These are phyloP conservation scores for Diophrys sp. DNA, from an alignment of 73 alveolate species.

Conservation along the genomic window DNA sequence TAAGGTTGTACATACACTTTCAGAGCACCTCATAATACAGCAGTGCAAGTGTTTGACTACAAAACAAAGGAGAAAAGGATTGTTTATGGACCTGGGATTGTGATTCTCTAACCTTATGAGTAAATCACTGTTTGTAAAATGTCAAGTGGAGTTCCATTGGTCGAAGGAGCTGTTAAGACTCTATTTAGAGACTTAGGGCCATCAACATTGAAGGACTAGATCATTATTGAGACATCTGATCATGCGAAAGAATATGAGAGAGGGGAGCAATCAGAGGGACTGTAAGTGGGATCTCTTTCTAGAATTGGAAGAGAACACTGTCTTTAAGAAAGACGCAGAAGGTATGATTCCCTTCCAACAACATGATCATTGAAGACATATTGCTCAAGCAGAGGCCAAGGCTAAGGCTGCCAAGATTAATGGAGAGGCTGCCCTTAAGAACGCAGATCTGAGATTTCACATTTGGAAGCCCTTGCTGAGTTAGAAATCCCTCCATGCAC, in stretches of 20 bases:
- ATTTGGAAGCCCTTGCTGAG: too few species aligned
- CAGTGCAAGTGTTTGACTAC: slow-evolving; percentile 71
- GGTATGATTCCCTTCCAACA: slow-evolving; percentile 55
- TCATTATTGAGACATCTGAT: slow-evolving; percentile 78
- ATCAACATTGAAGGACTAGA: slow-evolving; percentile 65
- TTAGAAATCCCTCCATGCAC: too few species aligned
- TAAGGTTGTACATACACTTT: slow-evolving; percentile 35
- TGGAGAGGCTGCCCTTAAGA: slow-evolving; percentile 29
- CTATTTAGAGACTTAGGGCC: slow-evolving; percentile 71
- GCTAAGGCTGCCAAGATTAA: slow-evolving; percentile 45
- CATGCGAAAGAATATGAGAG: too few species aligned
- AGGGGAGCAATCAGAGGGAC: slow-evolving; percentile 86
- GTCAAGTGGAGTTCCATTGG: slow-evolving; percentile 73
- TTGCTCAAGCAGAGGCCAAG: slow-evolving; percentile 52
- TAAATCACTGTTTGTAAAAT: slow-evolving; percentile 64
- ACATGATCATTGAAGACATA: slow-evolving; percentile 63
- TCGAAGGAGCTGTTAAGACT: slow-evolving; percentile 50
- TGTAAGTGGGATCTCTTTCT: slow-evolving; percentile 61
- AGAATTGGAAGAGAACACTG: slow-evolving; percentile 66
- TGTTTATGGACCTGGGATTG: slow-evolving; percentile 82
- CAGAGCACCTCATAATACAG: slow-evolving; percentile 81
- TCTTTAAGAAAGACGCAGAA: slow-evolving; percentile 61
- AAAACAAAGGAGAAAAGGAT: slow-evolving; percentile 57
- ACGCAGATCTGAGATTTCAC: slow-evolving; percentile 36
- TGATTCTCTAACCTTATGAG: slow-evolving; percentile 82